phyloP scores from a whole-genome alignment of 768 basidiomycete species.

The Lactifluus hygrophoroides region DNA sequence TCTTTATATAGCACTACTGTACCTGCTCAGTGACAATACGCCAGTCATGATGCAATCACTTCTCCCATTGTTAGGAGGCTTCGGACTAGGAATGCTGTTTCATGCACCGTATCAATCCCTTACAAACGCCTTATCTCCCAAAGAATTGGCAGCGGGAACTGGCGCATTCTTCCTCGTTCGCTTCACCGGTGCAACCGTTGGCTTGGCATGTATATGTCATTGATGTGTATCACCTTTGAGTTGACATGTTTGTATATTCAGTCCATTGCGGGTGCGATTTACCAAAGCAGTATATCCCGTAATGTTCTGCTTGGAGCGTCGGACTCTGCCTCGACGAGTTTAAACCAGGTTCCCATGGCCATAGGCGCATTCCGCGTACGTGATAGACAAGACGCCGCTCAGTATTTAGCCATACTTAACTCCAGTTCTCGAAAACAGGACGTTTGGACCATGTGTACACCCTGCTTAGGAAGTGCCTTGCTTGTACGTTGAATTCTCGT shows the following conservation, averaged over 20 bases:
- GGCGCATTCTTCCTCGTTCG: slow-evolving; percentile 83
- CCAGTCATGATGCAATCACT: slow-evolving; percentile 35
- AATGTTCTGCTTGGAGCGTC: neutral
- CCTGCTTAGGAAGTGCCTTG: slow-evolving; percentile 19
- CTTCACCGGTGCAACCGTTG: slow-evolving; percentile 79
- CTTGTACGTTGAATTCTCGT: slow-evolving; percentile 12
- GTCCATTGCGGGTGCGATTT: slow-evolving; percentile 72
- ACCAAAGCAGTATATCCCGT: slow-evolving; percentile 26
- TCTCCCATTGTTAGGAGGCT: slow-evolving; percentile 65
- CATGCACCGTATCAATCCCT: slow-evolving; percentile 82
- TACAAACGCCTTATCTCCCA: slow-evolving; percentile 51
- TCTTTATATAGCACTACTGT: slow-evolving; percentile 49
- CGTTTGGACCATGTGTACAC: slow-evolving; percentile 20
- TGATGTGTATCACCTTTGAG: neutral
- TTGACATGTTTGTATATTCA: slow-evolving; percentile 25
- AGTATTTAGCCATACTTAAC: slow-evolving; percentile 7
- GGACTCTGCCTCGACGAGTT: neutral
- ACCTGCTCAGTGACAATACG: slow-evolving; percentile 48
- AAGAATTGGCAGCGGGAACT: slow-evolving; percentile 69
- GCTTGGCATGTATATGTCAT: slow-evolving; percentile 45
- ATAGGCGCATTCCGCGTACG: slow-evolving; percentile 16
- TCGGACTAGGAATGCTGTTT: slow-evolving; percentile 77
- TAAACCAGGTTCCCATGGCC: neutral
- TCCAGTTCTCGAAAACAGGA: slow-evolving; percentile 3
- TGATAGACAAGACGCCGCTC: neutral